These are phyloP conservation scores for Lolium rigidum DNA, from an alignment of 176 grass and related monocot genomes.

Conservation along the genomic window DNA sequence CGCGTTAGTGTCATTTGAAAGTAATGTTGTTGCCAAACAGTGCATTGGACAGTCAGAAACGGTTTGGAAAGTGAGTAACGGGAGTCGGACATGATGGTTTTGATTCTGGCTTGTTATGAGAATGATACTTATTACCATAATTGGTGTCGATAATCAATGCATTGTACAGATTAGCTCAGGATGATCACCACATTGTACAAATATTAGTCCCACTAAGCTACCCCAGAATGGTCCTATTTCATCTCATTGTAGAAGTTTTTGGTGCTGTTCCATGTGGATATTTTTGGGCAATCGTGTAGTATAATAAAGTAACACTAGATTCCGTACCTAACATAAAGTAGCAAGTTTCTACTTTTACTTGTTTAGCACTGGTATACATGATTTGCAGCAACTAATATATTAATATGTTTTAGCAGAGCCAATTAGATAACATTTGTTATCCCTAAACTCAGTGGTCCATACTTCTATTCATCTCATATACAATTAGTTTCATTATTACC, in stretches of 20 bases:
- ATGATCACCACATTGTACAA: background rate
- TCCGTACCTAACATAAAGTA: background rate
- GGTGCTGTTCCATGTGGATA: conserved; percentile 17
- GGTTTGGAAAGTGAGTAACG: background rate
- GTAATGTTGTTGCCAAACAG: background rate
- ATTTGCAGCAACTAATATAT: conserved; percentile 26
- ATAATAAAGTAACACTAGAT: background rate
- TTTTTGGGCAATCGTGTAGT: background rate
- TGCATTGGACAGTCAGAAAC: background rate
- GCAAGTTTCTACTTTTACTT: background rate
- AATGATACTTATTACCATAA: background rate
- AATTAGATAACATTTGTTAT: background rate
- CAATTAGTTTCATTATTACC: conserved; percentile 18
- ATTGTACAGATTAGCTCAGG: background rate
- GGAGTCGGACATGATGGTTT: background rate
- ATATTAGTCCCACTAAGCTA: background rate
- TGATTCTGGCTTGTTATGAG: background rate
- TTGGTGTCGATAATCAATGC: background rate
- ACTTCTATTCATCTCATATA: background rate
- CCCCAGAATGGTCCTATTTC: background rate
- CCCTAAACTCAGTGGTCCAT: background rate
- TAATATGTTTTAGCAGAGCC: conserved; percentile 17
- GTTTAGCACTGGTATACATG: conserved; percentile 6
- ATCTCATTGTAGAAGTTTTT: conserved; percentile 20
- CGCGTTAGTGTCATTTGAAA: background rate